Evolutionary conservation across 78 protist genomes (phyloP).

Genomic region (Dictyostelium citrinum): DNA sequence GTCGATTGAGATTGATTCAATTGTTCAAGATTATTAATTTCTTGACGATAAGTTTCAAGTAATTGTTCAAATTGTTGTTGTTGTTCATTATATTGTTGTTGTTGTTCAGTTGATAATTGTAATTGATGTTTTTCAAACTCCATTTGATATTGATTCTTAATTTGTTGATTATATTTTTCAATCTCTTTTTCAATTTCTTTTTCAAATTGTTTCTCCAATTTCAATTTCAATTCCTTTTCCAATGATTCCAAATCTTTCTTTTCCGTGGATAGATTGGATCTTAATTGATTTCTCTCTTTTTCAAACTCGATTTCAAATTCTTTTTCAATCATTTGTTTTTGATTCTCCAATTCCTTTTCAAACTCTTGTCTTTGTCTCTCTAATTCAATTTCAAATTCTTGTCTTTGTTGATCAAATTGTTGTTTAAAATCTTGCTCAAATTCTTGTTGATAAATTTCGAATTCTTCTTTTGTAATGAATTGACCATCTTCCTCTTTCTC

Average conservation of each 20-base stretch:
- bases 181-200: not conserved
- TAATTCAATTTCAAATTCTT: not conserved
- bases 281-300: not conserved
- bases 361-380: not conserved
- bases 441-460: conserved; percentile 15
- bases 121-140: not conserved
- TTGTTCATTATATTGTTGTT: not conserved
- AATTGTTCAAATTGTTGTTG: not conserved
- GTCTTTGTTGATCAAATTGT: conserved; percentile 9
- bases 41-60: not conserved
- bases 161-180: not conserved
- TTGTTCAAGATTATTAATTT: not conserved
- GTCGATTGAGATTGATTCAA: not conserved
- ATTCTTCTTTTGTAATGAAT: conserved; percentile 2
- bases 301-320: not conserved
- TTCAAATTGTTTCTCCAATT: not conserved
- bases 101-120: not conserved
- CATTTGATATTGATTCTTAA: not conserved
- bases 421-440: not conserved
- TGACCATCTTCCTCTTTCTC: not conserved
- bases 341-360: not conserved
- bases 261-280: not conserved
- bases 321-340: not conserved
- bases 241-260: not conserved
- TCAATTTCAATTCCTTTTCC: not conserved